Percentiles rank a stretch among this genome's conserved stretches.
Conservation (phyloP, 2,329 filamentous ascomycete genomes). For the Ophiobolus disseminans region DNA sequence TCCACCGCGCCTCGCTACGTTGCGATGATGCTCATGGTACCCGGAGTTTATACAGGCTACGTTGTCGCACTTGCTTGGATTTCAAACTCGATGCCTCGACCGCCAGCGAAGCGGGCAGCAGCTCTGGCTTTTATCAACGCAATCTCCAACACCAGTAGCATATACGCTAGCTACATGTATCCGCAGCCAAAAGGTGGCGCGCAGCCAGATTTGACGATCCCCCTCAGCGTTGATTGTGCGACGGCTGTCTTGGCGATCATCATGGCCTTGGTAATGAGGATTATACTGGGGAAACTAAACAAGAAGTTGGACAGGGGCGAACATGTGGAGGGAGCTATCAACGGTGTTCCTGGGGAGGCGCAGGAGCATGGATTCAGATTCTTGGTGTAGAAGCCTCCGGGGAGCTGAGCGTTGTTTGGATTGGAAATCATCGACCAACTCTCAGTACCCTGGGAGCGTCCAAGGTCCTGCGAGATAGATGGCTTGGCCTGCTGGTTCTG, state of each 20-base stretch:
- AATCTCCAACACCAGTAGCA: conserved; percentile 71
- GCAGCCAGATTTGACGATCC: conserved; percentile 55
- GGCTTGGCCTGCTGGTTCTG: background rate
- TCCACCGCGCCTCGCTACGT: conserved; percentile 68
- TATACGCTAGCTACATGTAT: conserved; percentile 75
- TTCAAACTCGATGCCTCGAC: conserved; percentile 74
- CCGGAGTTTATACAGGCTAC: conserved; percentile 65
- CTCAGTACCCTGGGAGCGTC: no score
- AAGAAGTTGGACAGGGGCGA: conserved; percentile 72
- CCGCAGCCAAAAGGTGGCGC: conserved; percentile 51
- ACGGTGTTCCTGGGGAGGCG: conserved; percentile 62
- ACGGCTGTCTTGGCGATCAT: conserved; percentile 70
- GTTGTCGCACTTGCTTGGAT: conserved; percentile 78
- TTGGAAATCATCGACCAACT: no score
- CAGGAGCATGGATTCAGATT: conserved; percentile 71
- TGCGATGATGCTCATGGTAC: conserved; percentile 75
- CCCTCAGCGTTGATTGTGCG: conserved; percentile 72
- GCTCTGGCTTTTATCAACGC: conserved; percentile 80
- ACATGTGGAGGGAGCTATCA: conserved; percentile 60
- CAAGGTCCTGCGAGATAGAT: no score
- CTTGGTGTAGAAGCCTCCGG: conserved; percentile 55
- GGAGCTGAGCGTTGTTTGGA: no score
- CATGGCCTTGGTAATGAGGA: conserved; percentile 67
- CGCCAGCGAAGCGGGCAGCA: conserved; percentile 75
- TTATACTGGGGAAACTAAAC: conserved; percentile 71